Base-by-base conservation (phyloP, 2,329 filamentous ascomycete species). In the Aspergillus brunneoviolaceus region DNA sequence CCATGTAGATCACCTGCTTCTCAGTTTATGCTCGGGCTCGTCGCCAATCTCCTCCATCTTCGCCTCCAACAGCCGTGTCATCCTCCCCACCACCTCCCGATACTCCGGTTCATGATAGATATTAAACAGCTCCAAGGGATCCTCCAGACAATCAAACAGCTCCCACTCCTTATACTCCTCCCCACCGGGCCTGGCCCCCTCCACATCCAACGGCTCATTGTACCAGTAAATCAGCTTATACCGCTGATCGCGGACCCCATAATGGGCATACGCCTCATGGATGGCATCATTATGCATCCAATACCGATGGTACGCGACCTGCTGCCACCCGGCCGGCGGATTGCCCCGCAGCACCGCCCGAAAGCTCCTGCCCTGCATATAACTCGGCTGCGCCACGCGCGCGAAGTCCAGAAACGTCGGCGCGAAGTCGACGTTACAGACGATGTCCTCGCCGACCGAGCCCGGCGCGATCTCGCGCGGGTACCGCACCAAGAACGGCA, bases 151-250 rank as follows among this genome's bases (percentile, higher is more conserved):
- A 63, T 85, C 82, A 63, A 84, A 85, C 16, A 84, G 60, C 65
- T 84, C 82, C 82, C 82, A 84, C 63, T 84, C 81, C 60, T 77
- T 79, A n/a, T 45, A 45, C 35, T 80, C 74, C 53, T 76, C 70
- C 0, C 67, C 76, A 0, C 77, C 78, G 10, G 49, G 47, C 16
- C 54, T 27, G 4, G 82, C 76, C 0, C 82, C 82, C 19, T 76
- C 73, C 0, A 83, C 57, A 0, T 76, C 80, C 14, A 84, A 73
- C 10, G 73, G 74, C 63, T 84, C 79, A 52, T 82, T 82, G 61
- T 84, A 85, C 82, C 82, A 85, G 68, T 83, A 84, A 19, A 84
- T 85, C 2, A 85, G 64, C 74, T 85, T 85, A 64, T 84, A 84
- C 3, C 80, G 67, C 63, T 81, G 79, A 60, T 84, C 74, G 0